phyloP scores from a whole-genome alignment of 257 asterid species.

The Henckelia pumila region DNA sequence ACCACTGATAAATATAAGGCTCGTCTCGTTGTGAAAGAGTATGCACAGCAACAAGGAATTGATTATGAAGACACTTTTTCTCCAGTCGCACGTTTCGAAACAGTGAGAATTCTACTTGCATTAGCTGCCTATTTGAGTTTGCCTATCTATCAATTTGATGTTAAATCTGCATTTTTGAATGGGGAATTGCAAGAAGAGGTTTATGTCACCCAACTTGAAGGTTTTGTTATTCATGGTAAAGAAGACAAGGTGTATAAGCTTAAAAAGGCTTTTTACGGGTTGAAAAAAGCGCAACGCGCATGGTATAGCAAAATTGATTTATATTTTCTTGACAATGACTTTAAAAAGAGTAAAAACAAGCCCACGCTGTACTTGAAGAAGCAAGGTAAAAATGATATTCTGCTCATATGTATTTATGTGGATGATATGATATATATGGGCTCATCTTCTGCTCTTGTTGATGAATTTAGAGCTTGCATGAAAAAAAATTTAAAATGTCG shows the following conservation, averaged over 20 bases:
- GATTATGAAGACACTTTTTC: neutral
- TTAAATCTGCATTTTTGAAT: neutral
- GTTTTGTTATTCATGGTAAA: neutral
- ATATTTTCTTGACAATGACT: neutral
- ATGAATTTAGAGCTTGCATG: neutral
- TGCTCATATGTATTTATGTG: neutral
- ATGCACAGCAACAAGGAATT: neutral
- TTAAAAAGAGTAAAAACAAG: neutral
- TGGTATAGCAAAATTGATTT: neutral
- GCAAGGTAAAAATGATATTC: neutral
- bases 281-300: neutral
- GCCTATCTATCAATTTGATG: slow-evolving; percentile 9
- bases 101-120: too few species aligned
- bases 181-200: slow-evolving; percentile 1
- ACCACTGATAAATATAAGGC: neutral
- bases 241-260: slow-evolving; percentile 6
- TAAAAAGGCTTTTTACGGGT: neutral
- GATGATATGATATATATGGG: slow-evolving; percentile 7
- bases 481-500: slow-evolving; percentile 14
- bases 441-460: neutral
- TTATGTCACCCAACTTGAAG: neutral
- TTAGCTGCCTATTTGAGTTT: too few species aligned
- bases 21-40: neutral
- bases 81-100: neutral
- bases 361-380: neutral